Conservation (phyloP, 2,329 filamentous ascomycete genomes). For the Colletotrichum lini region DNA sequence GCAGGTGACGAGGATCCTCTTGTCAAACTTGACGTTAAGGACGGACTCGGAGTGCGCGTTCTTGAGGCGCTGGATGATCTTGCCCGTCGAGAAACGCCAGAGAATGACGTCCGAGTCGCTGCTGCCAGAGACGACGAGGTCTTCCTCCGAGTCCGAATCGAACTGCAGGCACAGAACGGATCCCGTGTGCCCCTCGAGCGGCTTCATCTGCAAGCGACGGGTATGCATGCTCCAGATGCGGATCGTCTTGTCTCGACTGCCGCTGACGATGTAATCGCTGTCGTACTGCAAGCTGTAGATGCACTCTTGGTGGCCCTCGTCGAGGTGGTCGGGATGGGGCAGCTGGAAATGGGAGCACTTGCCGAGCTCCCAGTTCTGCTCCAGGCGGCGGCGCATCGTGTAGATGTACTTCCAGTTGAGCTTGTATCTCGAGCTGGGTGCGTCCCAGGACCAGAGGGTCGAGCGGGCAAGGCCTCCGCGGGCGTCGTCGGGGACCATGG, state of each 20-base stretch:
- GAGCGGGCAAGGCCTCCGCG: conserved; percentile 57
- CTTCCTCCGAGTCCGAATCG: conserved; percentile 87
- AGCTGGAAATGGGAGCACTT: conserved; percentile 90
- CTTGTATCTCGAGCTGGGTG: conserved; percentile 65
- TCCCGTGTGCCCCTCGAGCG: conserved; percentile 82
- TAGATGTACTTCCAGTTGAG: conserved; percentile 96
- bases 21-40: conserved; percentile 92
- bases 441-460: conserved; percentile 67
- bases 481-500: conserved; percentile 48
- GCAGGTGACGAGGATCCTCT: conserved; percentile 92
- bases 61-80: conserved; percentile 81
- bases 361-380: conserved; percentile 92
- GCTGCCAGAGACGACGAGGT: conserved; percentile 94
- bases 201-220: conserved; percentile 80
- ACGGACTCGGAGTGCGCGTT: conserved; percentile 91
- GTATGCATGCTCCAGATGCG: conserved; percentile 92
- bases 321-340: conserved; percentile 83
- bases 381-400: conserved; percentile 85
- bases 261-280: conserved; percentile 89
- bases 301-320: conserved; percentile 91
- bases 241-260: conserved; percentile 89
- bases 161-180: conserved; percentile 97
- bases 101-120: conserved; percentile 92
- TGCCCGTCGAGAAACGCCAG: conserved; percentile 93
- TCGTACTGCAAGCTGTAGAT: conserved; percentile 96